Evolutionary conservation across 2,329 filamentous ascomycete genomes (phyloP).

Genomic region (Aspergillus sclerotialis): DNA sequence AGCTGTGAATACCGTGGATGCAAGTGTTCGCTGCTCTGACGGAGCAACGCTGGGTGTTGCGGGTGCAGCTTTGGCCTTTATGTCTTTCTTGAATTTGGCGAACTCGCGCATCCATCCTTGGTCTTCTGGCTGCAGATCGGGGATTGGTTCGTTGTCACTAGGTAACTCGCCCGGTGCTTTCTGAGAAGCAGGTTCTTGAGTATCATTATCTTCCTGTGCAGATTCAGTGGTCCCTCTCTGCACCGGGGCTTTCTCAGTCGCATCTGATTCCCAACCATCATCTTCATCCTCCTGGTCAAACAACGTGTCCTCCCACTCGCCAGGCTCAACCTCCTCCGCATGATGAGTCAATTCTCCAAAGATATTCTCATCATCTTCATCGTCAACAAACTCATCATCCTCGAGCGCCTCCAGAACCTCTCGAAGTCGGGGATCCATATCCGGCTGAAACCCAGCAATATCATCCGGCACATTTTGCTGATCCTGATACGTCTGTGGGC

Average conservation of each 20-base stretch:
- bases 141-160: conserved; percentile 30
- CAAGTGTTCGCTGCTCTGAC: conserved; percentile 35
- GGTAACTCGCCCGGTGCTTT: conserved; percentile 33
- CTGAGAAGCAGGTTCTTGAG: conserved; percentile 22
- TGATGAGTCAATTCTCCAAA: conserved; percentile 68
- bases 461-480: conserved; percentile 90
- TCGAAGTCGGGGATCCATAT: conserved; percentile 90
- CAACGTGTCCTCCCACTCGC: conserved; percentile 65
- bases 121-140: conserved; percentile 52
- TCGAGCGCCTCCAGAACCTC: conserved; percentile 91
- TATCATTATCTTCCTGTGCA: conserved; percentile 26
- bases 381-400: conserved; percentile 87
- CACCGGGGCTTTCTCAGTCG: conserved; percentile 66
- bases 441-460: conserved; percentile 88
- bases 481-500: conserved; percentile 74
- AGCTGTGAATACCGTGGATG: conserved; percentile 47
- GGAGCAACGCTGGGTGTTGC: conserved; percentile 30
- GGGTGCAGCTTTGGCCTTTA: conserved; percentile 38
- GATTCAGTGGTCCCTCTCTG: conserved; percentile 23
- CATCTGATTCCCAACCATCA: conserved; percentile 91
- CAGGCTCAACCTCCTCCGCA: conserved; percentile 62
- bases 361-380: conserved; percentile 71
- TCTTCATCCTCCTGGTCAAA: conserved; percentile 54
- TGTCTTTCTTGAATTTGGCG: conserved; percentile 84
- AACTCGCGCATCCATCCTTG: conserved; percentile 90